phyloP scores from a whole-genome alignment of 1,284 basidiomycete species.

The Apiotrichum montevideense region DNA sequence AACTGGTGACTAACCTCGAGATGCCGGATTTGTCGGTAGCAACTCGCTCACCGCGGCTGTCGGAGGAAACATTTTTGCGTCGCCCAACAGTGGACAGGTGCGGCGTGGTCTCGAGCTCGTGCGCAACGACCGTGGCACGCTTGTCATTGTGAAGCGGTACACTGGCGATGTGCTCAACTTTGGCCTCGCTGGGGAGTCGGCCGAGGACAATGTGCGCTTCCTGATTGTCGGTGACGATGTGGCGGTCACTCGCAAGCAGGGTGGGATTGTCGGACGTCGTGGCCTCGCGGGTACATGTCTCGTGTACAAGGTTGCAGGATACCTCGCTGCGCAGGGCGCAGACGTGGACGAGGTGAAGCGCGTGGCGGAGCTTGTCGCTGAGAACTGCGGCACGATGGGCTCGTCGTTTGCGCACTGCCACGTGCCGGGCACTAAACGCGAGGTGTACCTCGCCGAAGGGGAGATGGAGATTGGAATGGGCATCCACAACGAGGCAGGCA shows the following conservation, averaged over 20 bases:
- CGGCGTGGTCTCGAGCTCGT: slow-evolving; percentile 70
- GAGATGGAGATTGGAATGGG: slow-evolving; percentile 78
- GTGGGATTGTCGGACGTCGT: slow-evolving; percentile 46
- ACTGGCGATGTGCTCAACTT: slow-evolving; percentile 90
- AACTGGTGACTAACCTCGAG: slow-evolving; percentile 26
- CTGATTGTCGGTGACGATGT: slow-evolving; percentile 88
- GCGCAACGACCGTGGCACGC: slow-evolving; percentile 66
- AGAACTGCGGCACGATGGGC: slow-evolving; percentile 68
- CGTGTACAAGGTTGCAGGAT: slow-evolving; percentile 87
- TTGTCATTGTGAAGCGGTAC: slow-evolving; percentile 76
- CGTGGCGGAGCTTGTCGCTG: slow-evolving; percentile 62
- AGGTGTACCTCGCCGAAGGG: slow-evolving; percentile 24
- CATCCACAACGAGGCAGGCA: slow-evolving; percentile 87
- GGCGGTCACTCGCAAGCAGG: slow-evolving; percentile 61
- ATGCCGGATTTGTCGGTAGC: slow-evolving; percentile 70
- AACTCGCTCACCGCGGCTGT: slow-evolving; percentile 80
- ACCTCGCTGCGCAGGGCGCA: slow-evolving; percentile 65
- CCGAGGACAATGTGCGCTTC: slow-evolving; percentile 67
- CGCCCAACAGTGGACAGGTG: slow-evolving; percentile 78
- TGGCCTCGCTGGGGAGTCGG: slow-evolving; percentile 79
- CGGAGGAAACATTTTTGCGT: slow-evolving; percentile 80
- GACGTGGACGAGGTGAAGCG: slow-evolving; percentile 67
- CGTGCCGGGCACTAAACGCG: slow-evolving; percentile 20
- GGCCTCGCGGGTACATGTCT: slow-evolving; percentile 83
- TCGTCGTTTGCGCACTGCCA: slow-evolving; percentile 90